These are phyloP conservation scores for Adansonia digitata DNA, from an alignment of 345 rosid genomes.

Conservation along the genomic window DNA sequence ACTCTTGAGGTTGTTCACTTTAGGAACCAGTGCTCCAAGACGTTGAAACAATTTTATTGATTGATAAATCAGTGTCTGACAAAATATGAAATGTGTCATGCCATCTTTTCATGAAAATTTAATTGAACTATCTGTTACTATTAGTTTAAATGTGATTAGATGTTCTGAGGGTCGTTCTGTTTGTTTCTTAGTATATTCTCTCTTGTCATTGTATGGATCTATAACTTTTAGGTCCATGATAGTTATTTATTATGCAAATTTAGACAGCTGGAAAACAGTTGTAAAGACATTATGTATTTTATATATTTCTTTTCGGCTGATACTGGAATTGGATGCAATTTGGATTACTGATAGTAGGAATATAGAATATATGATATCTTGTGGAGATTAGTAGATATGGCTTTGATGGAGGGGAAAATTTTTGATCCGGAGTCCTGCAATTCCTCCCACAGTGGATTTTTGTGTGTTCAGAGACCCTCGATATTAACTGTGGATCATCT, in stretches of 20 bases:
- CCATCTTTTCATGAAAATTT: neutral
- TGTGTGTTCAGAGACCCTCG: slow-evolving; percentile 29
- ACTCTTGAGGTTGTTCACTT: neutral
- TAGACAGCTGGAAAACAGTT: neutral
- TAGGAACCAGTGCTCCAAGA: neutral
- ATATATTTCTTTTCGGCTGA: too few relatives aligned
- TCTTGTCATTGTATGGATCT: neutral
- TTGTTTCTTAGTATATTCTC: too few relatives aligned
- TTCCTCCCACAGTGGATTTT: slow-evolving; percentile 30
- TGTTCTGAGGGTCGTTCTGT: neutral
- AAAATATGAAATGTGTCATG: neutral
- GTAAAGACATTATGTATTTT: neutral
- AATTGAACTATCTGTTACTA: neutral
- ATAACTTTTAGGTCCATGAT: neutral
- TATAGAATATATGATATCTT: neutral
- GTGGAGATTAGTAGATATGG: slow-evolving; percentile 10
- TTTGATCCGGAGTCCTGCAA: slow-evolving; percentile 12
- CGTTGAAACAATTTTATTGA: neutral
- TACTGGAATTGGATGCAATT: too few relatives aligned
- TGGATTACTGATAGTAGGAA: neutral
- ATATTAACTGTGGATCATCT: slow-evolving; percentile 54
- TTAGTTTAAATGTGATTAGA: neutral
- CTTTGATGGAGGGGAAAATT: slow-evolving; percentile 10
- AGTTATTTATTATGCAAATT: neutral
- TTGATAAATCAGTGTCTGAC: neutral